Percentiles rank a stretch among this genome's conserved stretches.
Conservation (phyloP, 2,329 filamentous ascomycete species). For the Xylaria hypoxylon region DNA sequence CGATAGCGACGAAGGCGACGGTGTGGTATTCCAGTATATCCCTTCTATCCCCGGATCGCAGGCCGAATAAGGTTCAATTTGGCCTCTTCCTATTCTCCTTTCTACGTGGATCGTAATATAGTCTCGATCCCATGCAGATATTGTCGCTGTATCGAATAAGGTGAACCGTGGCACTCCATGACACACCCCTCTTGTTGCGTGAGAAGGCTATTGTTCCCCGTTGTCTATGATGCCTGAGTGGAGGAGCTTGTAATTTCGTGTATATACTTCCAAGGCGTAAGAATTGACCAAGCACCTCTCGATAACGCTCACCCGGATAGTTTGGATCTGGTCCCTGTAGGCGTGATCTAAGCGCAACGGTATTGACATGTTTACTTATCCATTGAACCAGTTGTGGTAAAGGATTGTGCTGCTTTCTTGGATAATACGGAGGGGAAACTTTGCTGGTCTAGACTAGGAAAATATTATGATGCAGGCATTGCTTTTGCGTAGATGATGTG, state of each 20-base stretch:
- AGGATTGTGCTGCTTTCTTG: not conserved
- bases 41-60: conserved; percentile 1
- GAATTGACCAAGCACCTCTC: not conserved
- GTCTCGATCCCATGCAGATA: not conserved
- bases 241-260: not conserved
- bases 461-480: not conserved
- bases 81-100: not conserved
- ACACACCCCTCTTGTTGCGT: not conserved
- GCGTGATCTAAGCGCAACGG: not conserved
- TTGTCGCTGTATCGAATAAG: not conserved
- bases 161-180: not conserved
- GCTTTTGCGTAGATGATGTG: not conserved
- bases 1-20: not conserved
- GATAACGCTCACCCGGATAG: not conserved
- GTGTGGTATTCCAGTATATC: too few relatives aligned
- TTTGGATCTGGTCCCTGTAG: not conserved
- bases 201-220: not conserved
- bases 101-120: not conserved
- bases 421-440: not conserved
- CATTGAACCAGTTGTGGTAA: not conserved
- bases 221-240: not conserved
- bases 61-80: conserved; percentile 6
- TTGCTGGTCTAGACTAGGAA: not conserved
- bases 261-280: not conserved
- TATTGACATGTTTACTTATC: not conserved